Evolutionary conservation across 352 stramenopile species (phyloP).

Genomic region (Phytophthora lateralis): DNA sequence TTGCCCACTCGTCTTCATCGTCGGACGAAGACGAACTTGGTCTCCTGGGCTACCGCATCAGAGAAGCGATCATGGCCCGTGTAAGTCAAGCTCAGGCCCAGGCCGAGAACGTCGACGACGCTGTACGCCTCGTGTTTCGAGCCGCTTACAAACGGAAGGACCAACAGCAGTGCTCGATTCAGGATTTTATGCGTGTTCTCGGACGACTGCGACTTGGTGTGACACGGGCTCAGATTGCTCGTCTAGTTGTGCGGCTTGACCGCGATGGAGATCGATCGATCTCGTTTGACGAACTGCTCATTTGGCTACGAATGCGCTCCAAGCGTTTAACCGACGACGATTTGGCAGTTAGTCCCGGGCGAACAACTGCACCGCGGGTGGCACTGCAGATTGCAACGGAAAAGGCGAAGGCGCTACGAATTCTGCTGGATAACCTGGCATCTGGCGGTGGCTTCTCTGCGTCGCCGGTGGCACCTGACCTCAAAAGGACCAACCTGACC

Average conservation of each 20-base stretch:
- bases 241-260: slow-evolving; percentile 61
- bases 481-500: slow-evolving; percentile 25
- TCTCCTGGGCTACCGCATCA: slow-evolving; percentile 52
- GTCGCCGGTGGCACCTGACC: neutral
- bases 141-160: slow-evolving; percentile 41
- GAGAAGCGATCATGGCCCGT: slow-evolving; percentile 48
- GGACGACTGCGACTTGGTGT: slow-evolving; percentile 45
- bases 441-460: neutral
- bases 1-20: slow-evolving; percentile 36
- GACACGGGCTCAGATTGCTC: slow-evolving; percentile 52
- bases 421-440: slow-evolving; percentile 28
- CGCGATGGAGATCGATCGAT: slow-evolving; percentile 54
- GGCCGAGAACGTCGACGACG: slow-evolving; percentile 50
- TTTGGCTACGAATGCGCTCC: slow-evolving; percentile 57
- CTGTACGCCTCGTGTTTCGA: slow-evolving; percentile 59
- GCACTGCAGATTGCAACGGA: slow-evolving; percentile 17
- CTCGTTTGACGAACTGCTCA: slow-evolving; percentile 74
- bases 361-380: neutral
- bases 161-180: slow-evolving; percentile 32
- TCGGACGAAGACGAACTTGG: slow-evolving; percentile 47
- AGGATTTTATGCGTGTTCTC: slow-evolving; percentile 48
- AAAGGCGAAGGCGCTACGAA: slow-evolving; percentile 22
- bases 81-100: slow-evolving; percentile 44
- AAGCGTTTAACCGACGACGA: neutral
- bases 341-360: neutral